Conservation (phyloP, 495 filamentous ascomycete species). For the Amniculicola lignicola region DNA sequence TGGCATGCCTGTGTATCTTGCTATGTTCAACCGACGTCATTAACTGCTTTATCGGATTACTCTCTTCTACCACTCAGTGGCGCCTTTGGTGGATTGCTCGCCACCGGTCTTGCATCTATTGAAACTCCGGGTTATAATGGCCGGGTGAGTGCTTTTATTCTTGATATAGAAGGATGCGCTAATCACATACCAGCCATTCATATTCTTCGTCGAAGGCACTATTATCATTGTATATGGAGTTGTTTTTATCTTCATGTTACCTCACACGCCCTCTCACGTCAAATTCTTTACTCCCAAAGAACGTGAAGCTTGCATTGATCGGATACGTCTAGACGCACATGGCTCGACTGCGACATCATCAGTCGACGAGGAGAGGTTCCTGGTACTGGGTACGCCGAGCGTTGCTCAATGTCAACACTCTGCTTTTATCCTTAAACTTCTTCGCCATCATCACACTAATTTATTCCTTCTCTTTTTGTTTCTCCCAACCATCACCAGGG, state of each 20-base stretch:
- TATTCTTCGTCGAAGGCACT: conserved; percentile 43
- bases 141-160: conserved; percentile 36
- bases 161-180: neutral
- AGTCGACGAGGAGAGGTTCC: conserved; percentile 48
- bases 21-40: conserved; percentile 50
- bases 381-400: conserved; percentile 48
- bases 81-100: conserved; percentile 63
- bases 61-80: conserved; percentile 63
- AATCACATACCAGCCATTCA: conserved; percentile 7
- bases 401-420: conserved; percentile 46
- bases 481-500: conserved; percentile 76
- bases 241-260: conserved; percentile 46
- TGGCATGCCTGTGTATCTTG: conserved; percentile 51
- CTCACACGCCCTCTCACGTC: conserved; percentile 45
- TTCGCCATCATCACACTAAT: conserved; percentile 56
- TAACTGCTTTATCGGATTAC: conserved; percentile 46
- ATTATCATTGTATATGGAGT: conserved; percentile 47
- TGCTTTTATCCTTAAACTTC: conserved; percentile 44
- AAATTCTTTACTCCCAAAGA: conserved; percentile 46
- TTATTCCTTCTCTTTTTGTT: conserved; percentile 91
- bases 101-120: conserved; percentile 49
- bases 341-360: conserved; percentile 39
- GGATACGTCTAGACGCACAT: conserved; percentile 47
- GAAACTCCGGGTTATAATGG: conserved; percentile 43
- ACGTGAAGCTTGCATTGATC: conserved; percentile 36